Evolutionary conservation across 75 land plant species (phyloP).

Genomic region (Selaginella moellendorffii): DNA sequence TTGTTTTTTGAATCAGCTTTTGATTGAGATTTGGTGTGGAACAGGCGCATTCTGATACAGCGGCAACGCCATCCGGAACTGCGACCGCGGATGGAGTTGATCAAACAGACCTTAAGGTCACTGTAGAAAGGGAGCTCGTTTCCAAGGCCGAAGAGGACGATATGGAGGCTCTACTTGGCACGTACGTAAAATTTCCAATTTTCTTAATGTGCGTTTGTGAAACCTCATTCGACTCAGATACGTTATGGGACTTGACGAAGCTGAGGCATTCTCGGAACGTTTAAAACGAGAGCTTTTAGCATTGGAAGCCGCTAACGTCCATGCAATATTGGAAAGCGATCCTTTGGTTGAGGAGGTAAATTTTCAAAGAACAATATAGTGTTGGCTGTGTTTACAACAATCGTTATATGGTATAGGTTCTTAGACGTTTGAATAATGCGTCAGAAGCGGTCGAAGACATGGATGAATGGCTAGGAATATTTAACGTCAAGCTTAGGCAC

Average conservation of each 20-base stretch:
- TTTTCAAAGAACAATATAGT: no score
- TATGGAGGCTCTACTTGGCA: constrained; percentile 95
- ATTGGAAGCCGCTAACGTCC: constrained; percentile 94
- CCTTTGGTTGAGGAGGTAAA: constrained; percentile 88
- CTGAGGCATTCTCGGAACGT: constrained; percentile 94
- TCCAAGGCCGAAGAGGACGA: constrained; percentile 97
- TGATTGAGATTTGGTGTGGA: no score
- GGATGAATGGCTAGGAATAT: constrained; percentile 97
- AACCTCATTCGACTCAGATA: constrained; percentile 48
- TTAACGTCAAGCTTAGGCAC: constrained; percentile 88
- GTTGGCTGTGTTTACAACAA: no score
- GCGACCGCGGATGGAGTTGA: constrained; percentile 19
- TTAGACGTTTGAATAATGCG: constrained; percentile 68
- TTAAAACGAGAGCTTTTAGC: constrained; percentile 83
- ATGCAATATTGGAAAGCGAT: constrained; percentile 90
- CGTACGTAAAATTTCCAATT: constrained; percentile 33
- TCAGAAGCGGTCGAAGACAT: constrained; percentile 77
- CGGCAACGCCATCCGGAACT: no score
- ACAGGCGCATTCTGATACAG: no score
- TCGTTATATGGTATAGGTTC: constrained; percentile 40
- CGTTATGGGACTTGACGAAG: constrained; percentile 93
- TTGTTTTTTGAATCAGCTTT: no score
- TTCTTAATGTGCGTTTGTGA: constrained; percentile 9
- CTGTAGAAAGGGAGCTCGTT: constrained; percentile 87
- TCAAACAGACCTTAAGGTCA: constrained; percentile 43